Conservation (phyloP, 1,284 basidiomycete genomes). For the Sporisorium exsertum region DNA sequence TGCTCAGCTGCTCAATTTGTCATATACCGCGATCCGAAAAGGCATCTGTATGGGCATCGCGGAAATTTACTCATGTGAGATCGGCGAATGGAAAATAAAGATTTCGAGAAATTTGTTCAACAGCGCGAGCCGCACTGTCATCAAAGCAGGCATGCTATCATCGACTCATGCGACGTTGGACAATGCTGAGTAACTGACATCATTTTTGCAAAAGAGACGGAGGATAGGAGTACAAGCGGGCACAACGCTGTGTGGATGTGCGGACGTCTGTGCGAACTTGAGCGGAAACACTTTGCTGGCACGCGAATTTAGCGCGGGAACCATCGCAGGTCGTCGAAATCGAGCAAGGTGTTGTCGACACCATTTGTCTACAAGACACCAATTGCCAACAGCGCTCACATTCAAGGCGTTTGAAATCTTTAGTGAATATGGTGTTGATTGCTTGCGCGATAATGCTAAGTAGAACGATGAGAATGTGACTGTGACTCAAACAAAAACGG, state of each 20-base stretch:
- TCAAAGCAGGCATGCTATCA: background rate
- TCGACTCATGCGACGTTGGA: too few relatives aligned
- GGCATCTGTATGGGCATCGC: background rate
- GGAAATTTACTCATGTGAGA: background rate
- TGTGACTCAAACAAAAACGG: background rate
- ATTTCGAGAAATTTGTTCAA: slow-evolving; percentile 1
- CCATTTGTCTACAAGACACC: too few relatives aligned
- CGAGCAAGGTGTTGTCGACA: too few relatives aligned
- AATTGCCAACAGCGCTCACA: too few relatives aligned
- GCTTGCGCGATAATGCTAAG: background rate
- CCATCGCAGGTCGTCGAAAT: too few relatives aligned
- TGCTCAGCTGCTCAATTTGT: background rate
- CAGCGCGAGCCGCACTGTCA: background rate
- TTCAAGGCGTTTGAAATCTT: too few relatives aligned
- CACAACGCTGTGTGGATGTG: too few relatives aligned
- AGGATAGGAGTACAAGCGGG: slow-evolving; percentile 9
- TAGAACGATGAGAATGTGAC: background rate
- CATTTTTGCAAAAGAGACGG: background rate
- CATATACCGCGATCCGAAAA: background rate
- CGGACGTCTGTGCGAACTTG: slow-evolving; percentile 1
- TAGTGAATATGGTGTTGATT: background rate
- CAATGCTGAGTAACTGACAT: slow-evolving; percentile 9
- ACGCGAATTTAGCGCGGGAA: too few relatives aligned
- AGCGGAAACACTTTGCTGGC: too few relatives aligned
- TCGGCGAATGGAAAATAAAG: background rate